Evolutionary conservation across 176 grass and related monocot species (phyloP), one percentile per base, ranked within the genome.

Genomic region (Eragrostis nindensis): DNA sequence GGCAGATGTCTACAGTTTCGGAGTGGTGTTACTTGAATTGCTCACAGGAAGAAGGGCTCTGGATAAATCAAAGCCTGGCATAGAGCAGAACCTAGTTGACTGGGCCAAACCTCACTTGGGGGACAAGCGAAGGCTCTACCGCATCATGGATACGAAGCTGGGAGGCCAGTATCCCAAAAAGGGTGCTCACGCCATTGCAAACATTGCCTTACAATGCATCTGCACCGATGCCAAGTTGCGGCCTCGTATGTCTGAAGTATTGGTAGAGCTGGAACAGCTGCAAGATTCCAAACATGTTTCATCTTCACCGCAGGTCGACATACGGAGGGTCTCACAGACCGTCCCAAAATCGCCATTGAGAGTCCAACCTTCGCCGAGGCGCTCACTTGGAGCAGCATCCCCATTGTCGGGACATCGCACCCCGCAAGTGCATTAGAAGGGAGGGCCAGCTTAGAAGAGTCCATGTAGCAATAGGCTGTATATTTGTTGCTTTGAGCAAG

Each of bases 1-100:
- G 81, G 94, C 94, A 29, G 94, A 97, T 85, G 94, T 94, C 71
- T 97, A 97, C 75, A 97, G 94, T 75, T 97, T 97, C 0, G 91
- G 91, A 6, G 94, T 97, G 70, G 94, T 94, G 83, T 77, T 97
- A 79, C 86, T 94, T 77, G 94, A 97, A 41, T 30, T 97, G 52
- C 71, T 97, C 8, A 89, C 94, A 5, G 89, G 94, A 38, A 84
- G 89, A 66, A 79, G 91, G 50, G 94, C 91, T 1, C 44, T 94
- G 14, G 94, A 97, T 71, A 88, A 90, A 87, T 87, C 77, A 3
- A 97, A 87, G 61, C 83, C 87, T 40, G 81, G 73, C 66, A 77
- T 82, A 41, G 93, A 97, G 63, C 93, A 97, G 36, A 94, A 84
- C 72, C 69, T 97, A 62, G 94, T 88, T 43, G 89, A 94, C 73